Base-by-base conservation (phyloP, 140 eudicot species). In the Oenanthe javanica region DNA sequence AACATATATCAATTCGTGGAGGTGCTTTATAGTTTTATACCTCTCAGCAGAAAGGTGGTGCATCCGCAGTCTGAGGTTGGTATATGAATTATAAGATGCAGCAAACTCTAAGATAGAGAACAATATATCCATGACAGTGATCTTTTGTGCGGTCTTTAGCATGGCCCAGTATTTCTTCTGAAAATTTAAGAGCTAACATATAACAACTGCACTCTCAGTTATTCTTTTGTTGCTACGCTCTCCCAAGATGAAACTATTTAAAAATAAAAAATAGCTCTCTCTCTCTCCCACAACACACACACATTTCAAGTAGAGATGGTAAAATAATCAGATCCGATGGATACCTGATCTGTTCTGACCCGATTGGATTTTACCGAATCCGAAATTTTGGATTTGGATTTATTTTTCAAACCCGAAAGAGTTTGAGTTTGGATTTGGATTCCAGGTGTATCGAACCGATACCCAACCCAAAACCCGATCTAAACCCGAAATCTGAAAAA, bases 121-220 rank as follows among this genome's bases (percentile, higher is more conserved):
- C 85, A 92, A 89, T 72, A 92, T 92, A 78, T 95, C 97, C 96
- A 95, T 88, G 43, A 95, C 77, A 49, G 87, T 80, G 48, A 91
- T 89, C 90, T 91, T 92, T 78, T 95, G 99, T 46, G 85, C 82
- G 16, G 96, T 85, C 77, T 86, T 90, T 86, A 95, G 82, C 92
- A 85, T 91, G 88, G 85, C 82, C 99, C 99, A 95, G 86, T 87
- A 95, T 81, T 88, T 95, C 79, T 92, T 94, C 98, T 94, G 92
- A 87, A 87, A 47, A 66, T 70, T 84, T 75, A 5, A 57, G 74
- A 80, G 61, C 70, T 31, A 55, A 85, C 82, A 52, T 55, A 66
- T 16, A 40, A 81, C 57, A 72, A 21, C 18, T 46, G 16, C 42
- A 27, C 63, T 57, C 64, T 42, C 36, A 72, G 12, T 72, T 42